Conservation (phyloP, 805 yeast species). For the Clavispora carvajalis region DNA sequence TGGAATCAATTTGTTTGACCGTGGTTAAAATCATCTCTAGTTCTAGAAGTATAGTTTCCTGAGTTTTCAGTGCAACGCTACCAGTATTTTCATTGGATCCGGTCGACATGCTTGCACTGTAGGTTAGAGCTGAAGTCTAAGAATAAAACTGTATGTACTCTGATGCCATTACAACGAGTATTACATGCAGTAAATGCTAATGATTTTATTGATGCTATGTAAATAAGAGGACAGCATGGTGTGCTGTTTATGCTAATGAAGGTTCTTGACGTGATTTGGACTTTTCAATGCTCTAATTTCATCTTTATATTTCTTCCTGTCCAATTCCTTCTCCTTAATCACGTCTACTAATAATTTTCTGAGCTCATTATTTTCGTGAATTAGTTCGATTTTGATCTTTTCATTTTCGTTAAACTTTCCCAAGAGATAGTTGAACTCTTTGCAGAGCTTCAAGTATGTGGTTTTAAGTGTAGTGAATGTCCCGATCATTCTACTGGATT, state of each 20-base stretch:
- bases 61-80: conserved; percentile 3
- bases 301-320: conserved; percentile 12
- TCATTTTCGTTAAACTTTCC: conserved; percentile 34
- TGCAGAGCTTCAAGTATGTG: conserved; percentile 34
- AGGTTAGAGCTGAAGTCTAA: neutral
- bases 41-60: conserved; percentile 26
- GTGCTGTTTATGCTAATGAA: neutral
- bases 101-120: neutral
- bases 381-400: conserved; percentile 27
- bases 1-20: conserved; percentile 24
- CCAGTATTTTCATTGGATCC: neutral
- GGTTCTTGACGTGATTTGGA: neutral
- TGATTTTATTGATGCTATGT: neutral
- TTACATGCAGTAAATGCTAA: neutral
- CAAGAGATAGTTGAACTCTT: conserved; percentile 32
- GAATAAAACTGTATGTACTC: neutral
- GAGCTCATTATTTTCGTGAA: conserved; percentile 32
- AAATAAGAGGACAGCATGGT: neutral
- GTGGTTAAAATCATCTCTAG: conserved; percentile 31
- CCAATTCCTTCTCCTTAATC: conserved; percentile 23
- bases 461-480: conserved; percentile 30
- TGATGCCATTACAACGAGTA: neutral
- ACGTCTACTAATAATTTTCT: conserved; percentile 24
- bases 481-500: conserved; percentile 22
- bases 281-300: conserved; percentile 6